These are phyloP conservation scores for Lasiodiplodia citricola DNA, from an alignment of 2,329 filamentous ascomycete genomes.

Conservation along the genomic window DNA sequence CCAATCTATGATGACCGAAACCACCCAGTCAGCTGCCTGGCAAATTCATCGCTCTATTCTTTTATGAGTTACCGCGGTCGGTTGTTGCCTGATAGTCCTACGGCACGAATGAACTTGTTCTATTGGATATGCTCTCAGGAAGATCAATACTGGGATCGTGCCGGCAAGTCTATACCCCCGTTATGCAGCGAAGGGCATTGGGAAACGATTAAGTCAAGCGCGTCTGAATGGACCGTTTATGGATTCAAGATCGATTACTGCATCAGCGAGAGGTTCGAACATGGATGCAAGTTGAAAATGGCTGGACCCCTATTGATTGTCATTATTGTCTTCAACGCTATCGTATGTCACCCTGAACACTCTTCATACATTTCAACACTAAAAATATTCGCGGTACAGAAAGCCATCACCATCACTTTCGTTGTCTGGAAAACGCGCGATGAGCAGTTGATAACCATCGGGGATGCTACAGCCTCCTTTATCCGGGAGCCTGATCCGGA, in stretches of 20 bases:
- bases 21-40: not conserved
- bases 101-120: constrained; percentile 3
- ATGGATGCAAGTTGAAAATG: not conserved
- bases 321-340: not conserved
- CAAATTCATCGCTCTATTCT: not conserved
- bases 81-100: not conserved
- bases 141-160: rapidly evolving
- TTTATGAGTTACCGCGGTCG: not conserved
- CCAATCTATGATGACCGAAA: too few relatives aligned
- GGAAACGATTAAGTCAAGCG: not conserved
- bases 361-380: too few relatives aligned
- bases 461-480: constrained; percentile 34
- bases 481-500: constrained; percentile 23
- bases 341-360: not conserved
- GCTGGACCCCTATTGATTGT: not conserved
- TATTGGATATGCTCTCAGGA: constrained; percentile 26
- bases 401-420: not conserved
- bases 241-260: constrained; percentile 11
- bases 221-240: not conserved
- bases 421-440: not conserved
- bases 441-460: constrained; percentile 33
- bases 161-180: not conserved
- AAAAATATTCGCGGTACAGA: not conserved
- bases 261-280: not conserved
- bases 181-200: constrained; percentile 22